phyloP scores from a whole-genome alignment of 768 basidiomycete species.

The Dacryopinax spathularia region DNA sequence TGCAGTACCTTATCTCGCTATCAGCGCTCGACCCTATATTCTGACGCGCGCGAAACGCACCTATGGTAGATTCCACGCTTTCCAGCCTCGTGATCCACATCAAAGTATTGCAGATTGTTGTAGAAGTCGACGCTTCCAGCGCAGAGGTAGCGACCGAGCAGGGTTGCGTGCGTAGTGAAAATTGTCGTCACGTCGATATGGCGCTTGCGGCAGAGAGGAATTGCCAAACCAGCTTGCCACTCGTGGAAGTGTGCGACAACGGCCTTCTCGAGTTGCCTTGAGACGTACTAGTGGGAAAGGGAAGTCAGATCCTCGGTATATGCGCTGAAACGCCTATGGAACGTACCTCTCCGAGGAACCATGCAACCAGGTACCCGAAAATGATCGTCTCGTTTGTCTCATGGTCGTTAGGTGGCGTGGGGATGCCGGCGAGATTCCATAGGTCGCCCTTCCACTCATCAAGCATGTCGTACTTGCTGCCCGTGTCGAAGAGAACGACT shows the following conservation, averaged over 20 bases:
- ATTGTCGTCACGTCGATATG: slow-evolving; percentile 98
- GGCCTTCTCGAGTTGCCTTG: slow-evolving; percentile 62
- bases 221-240: slow-evolving; percentile 96
- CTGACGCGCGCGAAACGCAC: slow-evolving; percentile 12
- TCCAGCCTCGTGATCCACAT: slow-evolving; percentile 97
- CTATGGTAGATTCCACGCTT: slow-evolving; percentile 97
- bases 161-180: slow-evolving; percentile 96
- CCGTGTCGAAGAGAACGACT: slow-evolving; percentile 91
- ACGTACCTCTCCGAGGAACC: slow-evolving; percentile 96
- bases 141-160: slow-evolving; percentile 95
- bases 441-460: slow-evolving; percentile 99
- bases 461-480: slow-evolving; percentile 67
- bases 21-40: not conserved
- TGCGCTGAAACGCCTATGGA: slow-evolving; percentile 9
- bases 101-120: slow-evolving; percentile 98
- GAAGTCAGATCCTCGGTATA: slow-evolving; percentile 13
- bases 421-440: slow-evolving; percentile 97
- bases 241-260: slow-evolving; percentile 98
- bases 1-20: slow-evolving; percentile 51
- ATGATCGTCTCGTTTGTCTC: slow-evolving; percentile 98
- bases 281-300: slow-evolving; percentile 44
- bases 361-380: slow-evolving; percentile 94
- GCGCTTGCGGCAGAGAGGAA: slow-evolving; percentile 85
- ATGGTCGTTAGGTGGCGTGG: slow-evolving; percentile 87
- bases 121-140: slow-evolving; percentile 98